Percentiles rank a stretch among this genome's conserved stretches.
These are phyloP conservation scores for Tetragonia tetragonoides DNA, from an alignment of 148 eudicot species.

Conservation along the genomic window DNA sequence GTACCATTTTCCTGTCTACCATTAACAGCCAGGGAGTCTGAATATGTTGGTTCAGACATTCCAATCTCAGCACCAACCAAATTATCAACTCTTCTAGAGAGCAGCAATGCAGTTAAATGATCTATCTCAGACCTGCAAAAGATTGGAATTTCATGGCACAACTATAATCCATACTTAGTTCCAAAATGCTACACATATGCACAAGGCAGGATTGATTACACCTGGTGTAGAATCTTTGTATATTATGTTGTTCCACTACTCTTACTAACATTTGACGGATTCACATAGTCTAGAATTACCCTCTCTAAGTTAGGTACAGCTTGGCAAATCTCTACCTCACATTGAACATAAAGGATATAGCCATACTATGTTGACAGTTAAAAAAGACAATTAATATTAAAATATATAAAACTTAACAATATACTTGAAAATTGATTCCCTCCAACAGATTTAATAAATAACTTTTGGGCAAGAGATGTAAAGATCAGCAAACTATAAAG, in stretches of 20 bases:
- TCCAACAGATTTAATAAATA: not conserved
- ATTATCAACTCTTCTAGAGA: constrained; percentile 46
- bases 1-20: constrained; percentile 23
- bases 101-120: constrained; percentile 56
- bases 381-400: too few species aligned
- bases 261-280: not conserved
- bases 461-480: not conserved
- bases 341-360: not conserved
- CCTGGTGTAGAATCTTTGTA: not conserved
- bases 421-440: not conserved
- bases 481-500: not conserved
- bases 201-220: not conserved
- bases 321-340: not conserved
- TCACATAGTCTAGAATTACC: not conserved
- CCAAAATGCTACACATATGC: not conserved
- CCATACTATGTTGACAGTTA: not conserved
- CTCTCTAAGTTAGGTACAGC: not conserved
- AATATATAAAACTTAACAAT: too few species aligned
- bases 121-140: constrained; percentile 68
- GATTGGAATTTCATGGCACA: not conserved
- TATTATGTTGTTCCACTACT: not conserved
- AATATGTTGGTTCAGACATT: constrained; percentile 28
- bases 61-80: constrained; percentile 31
- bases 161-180: not conserved
- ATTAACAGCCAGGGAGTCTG: constrained; percentile 29